Base-by-base conservation (phyloP, 2,329 filamentous ascomycete genomes). In the Microdochium trichocladiopsis region DNA sequence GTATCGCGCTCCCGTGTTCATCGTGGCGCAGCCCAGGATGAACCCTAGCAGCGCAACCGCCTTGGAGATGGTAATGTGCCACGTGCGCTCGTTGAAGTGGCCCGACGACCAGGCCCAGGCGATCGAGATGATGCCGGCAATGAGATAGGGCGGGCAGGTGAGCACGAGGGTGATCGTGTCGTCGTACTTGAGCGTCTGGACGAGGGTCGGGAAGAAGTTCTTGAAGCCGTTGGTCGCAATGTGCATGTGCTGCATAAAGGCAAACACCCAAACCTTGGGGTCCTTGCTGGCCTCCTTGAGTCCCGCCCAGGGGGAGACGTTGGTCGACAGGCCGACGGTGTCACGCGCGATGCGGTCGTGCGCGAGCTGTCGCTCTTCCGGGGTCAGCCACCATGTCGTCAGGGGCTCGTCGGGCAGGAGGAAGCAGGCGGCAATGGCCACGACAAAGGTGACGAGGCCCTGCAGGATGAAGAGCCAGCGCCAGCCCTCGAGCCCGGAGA, bases 391-490 rank as follows among this genome's bases (percentile, higher is more conserved):
- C 23, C 75, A 66, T 21, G 74, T 74, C 16, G 63, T 64, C 63
- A 63, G 71, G 24, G 47, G 47, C 23, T 25, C 23, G 47, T 48
- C 47, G 8, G 69, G 73, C 14, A 74, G 70, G 28, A 75, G 54
- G 78, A 80, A 88, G 68, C 83, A 86, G 4, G 76, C 80, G 2
- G 72, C 65, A 4, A 84, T 57, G 2, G 82, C 85, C n/a, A 86
- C 73, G 1, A 86, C 2, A 2, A 84, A 72, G 0, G 84, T 87
- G 0, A 74, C 72, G 4, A 85, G 69, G 1, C 84, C 84, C 68
- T 83, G 77, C 33, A 82, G 69, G 50, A 82, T 72, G 55, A 77
- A 77, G 25, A 77, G 73, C 76, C 69, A 78, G 33, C 67, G 69
- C 71, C 73, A 78, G 3, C 72, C 72, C 4, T 63, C 56, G 31